These are phyloP conservation scores for Geotrichum candidum DNA, from an alignment of 1,139 yeast species.

Conservation along the genomic window DNA sequence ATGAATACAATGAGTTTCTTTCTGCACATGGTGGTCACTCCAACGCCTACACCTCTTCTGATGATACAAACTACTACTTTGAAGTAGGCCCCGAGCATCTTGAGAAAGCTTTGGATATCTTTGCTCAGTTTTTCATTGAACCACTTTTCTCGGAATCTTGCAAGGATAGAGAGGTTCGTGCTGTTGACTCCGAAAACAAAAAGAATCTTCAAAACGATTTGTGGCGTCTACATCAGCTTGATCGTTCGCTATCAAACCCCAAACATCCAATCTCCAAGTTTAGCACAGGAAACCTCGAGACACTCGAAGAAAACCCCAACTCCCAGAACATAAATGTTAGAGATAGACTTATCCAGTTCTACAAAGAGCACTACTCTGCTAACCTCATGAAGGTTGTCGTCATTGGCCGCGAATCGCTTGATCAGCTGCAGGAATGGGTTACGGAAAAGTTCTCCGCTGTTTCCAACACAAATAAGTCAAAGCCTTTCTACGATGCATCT, in stretches of 20 bases:
- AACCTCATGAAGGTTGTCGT: constrained; percentile 83
- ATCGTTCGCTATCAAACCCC: constrained; percentile 64
- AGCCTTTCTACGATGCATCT: constrained; percentile 45
- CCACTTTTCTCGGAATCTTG: constrained; percentile 79
- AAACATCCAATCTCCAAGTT: constrained; percentile 67
- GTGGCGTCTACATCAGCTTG: constrained; percentile 86
- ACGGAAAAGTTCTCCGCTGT: constrained; percentile 59
- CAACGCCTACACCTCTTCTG: constrained; percentile 85
- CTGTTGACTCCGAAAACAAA: constrained; percentile 93
- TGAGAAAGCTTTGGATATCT: constrained; percentile 85
- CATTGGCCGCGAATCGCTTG: constrained; percentile 74
- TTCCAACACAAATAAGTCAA: constrained; percentile 48
- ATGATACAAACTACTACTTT: constrained; percentile 86
- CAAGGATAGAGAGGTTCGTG: constrained; percentile 86
- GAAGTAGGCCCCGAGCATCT: constrained; percentile 71
- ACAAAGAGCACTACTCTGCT: constrained; percentile 55
- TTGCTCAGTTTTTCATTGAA: constrained; percentile 82
- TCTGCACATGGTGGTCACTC: constrained; percentile 63
- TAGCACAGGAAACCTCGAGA: constrained; percentile 63
- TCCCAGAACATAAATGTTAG: constrained; percentile 55
- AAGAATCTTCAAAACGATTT: constrained; percentile 84
- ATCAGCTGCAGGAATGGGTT: constrained; percentile 65
- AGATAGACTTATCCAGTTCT: constrained; percentile 57
- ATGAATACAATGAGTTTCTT: constrained; percentile 74
- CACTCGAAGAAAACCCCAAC: constrained; percentile 54